These are phyloP conservation scores for Annulohypoxylon moriforme DNA, from an alignment of 495 filamentous ascomycete species.

Conservation along the genomic window DNA sequence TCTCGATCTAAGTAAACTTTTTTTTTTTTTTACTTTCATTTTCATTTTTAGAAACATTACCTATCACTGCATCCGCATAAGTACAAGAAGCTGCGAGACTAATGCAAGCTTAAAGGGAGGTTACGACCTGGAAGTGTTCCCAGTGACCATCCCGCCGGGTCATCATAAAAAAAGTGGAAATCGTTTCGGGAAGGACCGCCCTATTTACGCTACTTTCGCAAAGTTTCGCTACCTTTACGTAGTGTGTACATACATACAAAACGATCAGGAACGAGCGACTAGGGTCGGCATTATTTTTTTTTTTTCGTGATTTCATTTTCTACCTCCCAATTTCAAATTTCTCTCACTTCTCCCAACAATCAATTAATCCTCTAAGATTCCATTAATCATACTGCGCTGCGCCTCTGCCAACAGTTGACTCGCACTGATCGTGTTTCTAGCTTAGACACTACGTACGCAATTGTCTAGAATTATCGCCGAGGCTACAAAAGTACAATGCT, in stretches of 20 bases:
- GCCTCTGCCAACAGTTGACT: slow-evolving; percentile 28
- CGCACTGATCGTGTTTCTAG: slow-evolving; percentile 14
- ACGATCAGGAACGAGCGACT: not conserved
- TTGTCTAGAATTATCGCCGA: slow-evolving; percentile 30
- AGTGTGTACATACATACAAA: not conserved
- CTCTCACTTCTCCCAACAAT: slow-evolving; percentile 13
- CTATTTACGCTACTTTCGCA: slow-evolving; percentile 6
- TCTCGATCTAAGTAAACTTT: slow-evolving; percentile 3
- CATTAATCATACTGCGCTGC: slow-evolving; percentile 24
- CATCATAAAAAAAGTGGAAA: slow-evolving; percentile 30
- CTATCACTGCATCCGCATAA: slow-evolving; percentile 37
- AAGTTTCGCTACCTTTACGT: not conserved
- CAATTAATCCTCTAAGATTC: slow-evolving; percentile 29
- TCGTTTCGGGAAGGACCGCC: slow-evolving; percentile 42
- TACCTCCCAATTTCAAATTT: slow-evolving; percentile 25
- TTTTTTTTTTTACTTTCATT: slow-evolving; percentile 10
- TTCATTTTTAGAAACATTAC: slow-evolving; percentile 40
- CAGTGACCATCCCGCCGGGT: slow-evolving; percentile 42
- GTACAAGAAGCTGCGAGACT: slow-evolving; percentile 47
- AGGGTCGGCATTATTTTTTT: slow-evolving; percentile 19
- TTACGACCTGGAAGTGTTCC: slow-evolving; percentile 38
- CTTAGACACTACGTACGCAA: slow-evolving; percentile 21
- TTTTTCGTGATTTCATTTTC: slow-evolving; percentile 9
- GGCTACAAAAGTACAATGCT: slow-evolving; percentile 27
- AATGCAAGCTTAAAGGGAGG: slow-evolving; percentile 59